phyloP scores from a whole-genome alignment of 345 rosid species.

The Heritiera fomes region DNA sequence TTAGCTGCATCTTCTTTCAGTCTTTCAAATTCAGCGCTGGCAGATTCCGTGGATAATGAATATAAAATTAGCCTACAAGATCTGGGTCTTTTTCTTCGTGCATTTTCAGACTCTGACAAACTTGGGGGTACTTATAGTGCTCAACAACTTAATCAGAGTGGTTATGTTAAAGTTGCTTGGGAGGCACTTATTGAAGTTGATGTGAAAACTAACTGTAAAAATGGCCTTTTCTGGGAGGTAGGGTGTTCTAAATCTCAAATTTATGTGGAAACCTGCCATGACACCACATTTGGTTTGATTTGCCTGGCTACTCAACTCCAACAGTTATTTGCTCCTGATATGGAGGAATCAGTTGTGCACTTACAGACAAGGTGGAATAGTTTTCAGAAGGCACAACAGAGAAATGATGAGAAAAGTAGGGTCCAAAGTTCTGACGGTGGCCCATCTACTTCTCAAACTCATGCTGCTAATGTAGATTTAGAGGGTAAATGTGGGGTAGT shows the following conservation, averaged over 20 bases:
- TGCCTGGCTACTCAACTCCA: conserved; percentile 77
- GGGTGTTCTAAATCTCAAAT: conserved; percentile 74
- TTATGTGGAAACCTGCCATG: conserved; percentile 76
- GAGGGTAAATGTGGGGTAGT: conserved; percentile 31
- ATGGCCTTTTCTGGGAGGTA: conserved; percentile 71
- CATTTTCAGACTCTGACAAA: conserved; percentile 45
- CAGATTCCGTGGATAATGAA: conserved; percentile 46
- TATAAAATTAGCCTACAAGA: conserved; percentile 72
- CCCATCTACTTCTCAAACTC: conserved; percentile 43
- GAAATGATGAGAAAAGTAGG: conserved; percentile 38
- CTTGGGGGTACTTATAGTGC: conserved; percentile 56
- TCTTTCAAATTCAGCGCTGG: conserved; percentile 47
- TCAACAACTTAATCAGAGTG: conserved; percentile 60
- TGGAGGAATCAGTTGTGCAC: conserved; percentile 85
- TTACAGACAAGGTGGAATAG: conserved; percentile 83
- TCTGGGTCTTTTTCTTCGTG: conserved; percentile 78
- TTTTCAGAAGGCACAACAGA: conserved; percentile 51
- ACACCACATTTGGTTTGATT: conserved; percentile 77
- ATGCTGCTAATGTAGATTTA: conserved; percentile 31
- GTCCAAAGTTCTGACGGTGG: conserved; percentile 28
- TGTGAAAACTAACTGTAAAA: conserved; percentile 55
- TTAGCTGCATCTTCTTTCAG: conserved; percentile 83
- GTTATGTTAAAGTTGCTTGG: conserved; percentile 79
- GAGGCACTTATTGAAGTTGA: conserved; percentile 68
- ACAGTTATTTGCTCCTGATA: conserved; percentile 81